Percentiles rank a stretch among this genome's conserved stretches.
phyloP scores from a whole-genome alignment of 768 basidiomycete genomes.

The Tylopilus sp. region DNA sequence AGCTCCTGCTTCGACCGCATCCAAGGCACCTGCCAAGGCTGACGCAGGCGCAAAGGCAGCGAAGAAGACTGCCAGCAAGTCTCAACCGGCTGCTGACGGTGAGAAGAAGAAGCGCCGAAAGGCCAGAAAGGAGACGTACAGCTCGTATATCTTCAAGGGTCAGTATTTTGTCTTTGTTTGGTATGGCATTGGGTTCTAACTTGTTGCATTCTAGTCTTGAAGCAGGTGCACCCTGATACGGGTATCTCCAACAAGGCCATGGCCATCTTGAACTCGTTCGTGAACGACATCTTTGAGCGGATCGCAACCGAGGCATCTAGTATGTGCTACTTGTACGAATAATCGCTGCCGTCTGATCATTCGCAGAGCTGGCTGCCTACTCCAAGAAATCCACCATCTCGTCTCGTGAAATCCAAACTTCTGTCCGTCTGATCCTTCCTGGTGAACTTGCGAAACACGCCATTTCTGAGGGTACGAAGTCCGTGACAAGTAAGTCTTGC shows the following conservation, averaged over 20 bases:
- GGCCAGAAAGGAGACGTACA: constrained; percentile 78
- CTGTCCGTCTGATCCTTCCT: constrained; percentile 78
- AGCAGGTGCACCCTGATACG: constrained; percentile 91
- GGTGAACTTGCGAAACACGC: constrained; percentile 87
- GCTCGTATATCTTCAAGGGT: constrained; percentile 86
- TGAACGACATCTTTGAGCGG: constrained; percentile 82
- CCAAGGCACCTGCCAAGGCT: constrained; percentile 53
- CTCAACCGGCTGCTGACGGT: constrained; percentile 46
- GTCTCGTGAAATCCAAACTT: constrained; percentile 87
- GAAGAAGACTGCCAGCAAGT: constrained; percentile 60
- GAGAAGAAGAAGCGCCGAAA: constrained; percentile 84
- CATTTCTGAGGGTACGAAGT: constrained; percentile 81
- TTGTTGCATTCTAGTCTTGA: constrained; percentile 52
- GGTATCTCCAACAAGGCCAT: constrained; percentile 91
- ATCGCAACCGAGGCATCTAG: constrained; percentile 73
- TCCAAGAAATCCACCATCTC: constrained; percentile 91
- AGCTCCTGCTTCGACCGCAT: constrained; percentile 49
- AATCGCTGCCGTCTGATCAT: background rate
- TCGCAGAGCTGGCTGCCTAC: constrained; percentile 72
- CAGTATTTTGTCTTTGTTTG: constrained; percentile 7
- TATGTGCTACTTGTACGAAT: constrained; percentile 29
- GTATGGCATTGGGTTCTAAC: background rate
- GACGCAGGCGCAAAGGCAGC: constrained; percentile 47
- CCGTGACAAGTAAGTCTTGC: constrained; percentile 55
- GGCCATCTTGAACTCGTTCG: constrained; percentile 81